These are phyloP conservation scores for Narthecium ossifragum DNA, from an alignment of 106 monocot species.

Conservation along the genomic window DNA sequence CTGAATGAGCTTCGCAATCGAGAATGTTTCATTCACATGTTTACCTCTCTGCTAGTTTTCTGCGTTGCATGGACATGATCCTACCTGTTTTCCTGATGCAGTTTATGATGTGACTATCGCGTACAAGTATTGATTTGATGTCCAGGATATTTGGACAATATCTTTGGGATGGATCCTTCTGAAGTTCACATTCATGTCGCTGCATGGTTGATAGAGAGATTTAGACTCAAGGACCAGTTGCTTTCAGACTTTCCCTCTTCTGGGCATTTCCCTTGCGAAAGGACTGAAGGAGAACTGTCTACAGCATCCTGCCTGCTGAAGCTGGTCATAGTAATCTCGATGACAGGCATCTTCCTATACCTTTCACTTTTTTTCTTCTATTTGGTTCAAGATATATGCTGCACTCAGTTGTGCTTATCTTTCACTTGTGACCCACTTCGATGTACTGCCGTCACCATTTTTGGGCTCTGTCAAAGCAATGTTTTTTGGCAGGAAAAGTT, in stretches of 20 bases:
- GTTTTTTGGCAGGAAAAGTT: slow-evolving; percentile 19
- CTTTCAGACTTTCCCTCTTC: slow-evolving; percentile 45
- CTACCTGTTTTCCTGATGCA: slow-evolving; percentile 17
- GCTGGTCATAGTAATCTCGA: slow-evolving; percentile 17
- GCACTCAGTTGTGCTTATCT: slow-evolving; percentile 50
- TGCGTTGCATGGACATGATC: too few relatives aligned
- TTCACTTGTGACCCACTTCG: slow-evolving; percentile 53
- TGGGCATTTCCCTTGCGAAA: slow-evolving; percentile 69
- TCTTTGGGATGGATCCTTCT: slow-evolving; percentile 69
- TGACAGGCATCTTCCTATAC: slow-evolving; percentile 40
- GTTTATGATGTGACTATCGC: slow-evolving; percentile 91
- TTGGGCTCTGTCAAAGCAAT: slow-evolving; percentile 22
- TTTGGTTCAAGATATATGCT: slow-evolving; percentile 76
- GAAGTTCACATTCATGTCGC: slow-evolving; percentile 90
- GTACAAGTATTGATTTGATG: slow-evolving; percentile 72
- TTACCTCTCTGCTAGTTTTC: too few relatives aligned
- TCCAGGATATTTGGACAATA: slow-evolving; percentile 70
- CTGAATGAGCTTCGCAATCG: too few relatives aligned
- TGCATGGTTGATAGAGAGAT: slow-evolving; percentile 79
- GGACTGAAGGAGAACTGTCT: slow-evolving; percentile 60
- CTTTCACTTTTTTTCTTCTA: slow-evolving; percentile 61
- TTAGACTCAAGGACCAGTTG: slow-evolving; percentile 67
- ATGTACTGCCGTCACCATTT: slow-evolving; percentile 48
- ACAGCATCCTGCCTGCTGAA: slow-evolving; percentile 38
- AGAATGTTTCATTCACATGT: too few relatives aligned